phyloP scores from a whole-genome alignment of 148 eudicot genomes.

The Amaranthus cruentus region DNA sequence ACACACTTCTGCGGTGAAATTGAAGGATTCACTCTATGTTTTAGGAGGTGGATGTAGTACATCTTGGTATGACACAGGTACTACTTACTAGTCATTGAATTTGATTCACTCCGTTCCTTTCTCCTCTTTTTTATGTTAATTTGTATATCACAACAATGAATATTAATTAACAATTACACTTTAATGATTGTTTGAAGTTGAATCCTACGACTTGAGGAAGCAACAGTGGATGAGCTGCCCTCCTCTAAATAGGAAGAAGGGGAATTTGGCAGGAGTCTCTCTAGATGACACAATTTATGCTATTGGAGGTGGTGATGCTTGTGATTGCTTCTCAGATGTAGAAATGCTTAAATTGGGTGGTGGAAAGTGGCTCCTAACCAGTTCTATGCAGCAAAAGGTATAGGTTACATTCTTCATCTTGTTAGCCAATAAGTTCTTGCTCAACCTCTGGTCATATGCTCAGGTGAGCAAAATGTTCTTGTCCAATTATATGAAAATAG shows the following conservation, averaged over 20 bases:
- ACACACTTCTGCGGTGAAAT: constrained; percentile 45
- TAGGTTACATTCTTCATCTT: background rate
- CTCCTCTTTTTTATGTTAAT: background rate
- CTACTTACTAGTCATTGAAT: background rate
- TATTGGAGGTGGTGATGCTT: constrained; percentile 65
- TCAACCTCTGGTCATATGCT: background rate
- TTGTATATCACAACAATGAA: background rate
- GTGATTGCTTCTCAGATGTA: constrained; percentile 52
- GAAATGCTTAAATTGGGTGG: constrained; percentile 52
- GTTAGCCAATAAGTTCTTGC: background rate
- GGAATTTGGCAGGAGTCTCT: constrained; percentile 48
- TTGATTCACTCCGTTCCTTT: background rate
- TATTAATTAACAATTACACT: constrained; percentile 1
- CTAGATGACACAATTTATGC: constrained; percentile 46
- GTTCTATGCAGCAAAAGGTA: constrained; percentile 67
- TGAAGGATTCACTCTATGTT: constrained; percentile 42
- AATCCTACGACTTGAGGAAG: constrained; percentile 45
- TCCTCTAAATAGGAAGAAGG: constrained; percentile 50
- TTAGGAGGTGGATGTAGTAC: constrained; percentile 55
- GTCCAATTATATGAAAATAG: background rate
- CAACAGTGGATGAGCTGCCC: constrained; percentile 55
- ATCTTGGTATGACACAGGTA: constrained; percentile 66
- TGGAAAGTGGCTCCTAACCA: constrained; percentile 57
- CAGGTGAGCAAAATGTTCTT: background rate
- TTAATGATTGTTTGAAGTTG: constrained; percentile 42